phyloP scores from a whole-genome alignment of 2,329 filamentous ascomycete species.

The Alternaria arbusti region DNA sequence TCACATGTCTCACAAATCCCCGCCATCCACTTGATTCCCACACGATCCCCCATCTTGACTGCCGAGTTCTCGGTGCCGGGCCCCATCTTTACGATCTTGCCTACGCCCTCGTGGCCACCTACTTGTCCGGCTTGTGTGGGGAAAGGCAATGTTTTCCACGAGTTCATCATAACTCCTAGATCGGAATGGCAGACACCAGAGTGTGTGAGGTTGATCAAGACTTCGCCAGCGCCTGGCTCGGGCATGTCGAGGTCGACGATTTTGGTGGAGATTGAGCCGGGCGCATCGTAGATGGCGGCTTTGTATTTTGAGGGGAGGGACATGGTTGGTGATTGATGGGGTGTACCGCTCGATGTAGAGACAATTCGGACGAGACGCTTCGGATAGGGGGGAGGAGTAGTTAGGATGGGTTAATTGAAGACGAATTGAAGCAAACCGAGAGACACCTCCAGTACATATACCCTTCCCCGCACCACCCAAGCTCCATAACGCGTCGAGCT shows the following conservation, averaged over 20 bases:
- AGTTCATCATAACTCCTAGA: conserved; percentile 57
- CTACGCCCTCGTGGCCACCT: conserved; percentile 74
- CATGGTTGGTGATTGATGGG: neutral
- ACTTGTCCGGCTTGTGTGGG: conserved; percentile 68
- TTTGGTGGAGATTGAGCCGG: conserved; percentile 69
- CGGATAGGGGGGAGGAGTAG: neutral
- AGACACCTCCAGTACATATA: neutral
- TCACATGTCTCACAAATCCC: conserved; percentile 58
- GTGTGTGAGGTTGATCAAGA: conserved; percentile 68
- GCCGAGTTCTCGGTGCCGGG: conserved; percentile 62
- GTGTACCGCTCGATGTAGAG: neutral
- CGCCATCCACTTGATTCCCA: conserved; percentile 73
- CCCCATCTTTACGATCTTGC: conserved; percentile 69
- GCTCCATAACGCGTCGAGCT: neutral
- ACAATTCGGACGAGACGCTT: neutral
- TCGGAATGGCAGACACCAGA: conserved; percentile 71
- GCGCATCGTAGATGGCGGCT: conserved; percentile 69
- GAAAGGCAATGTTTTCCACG: conserved; percentile 63
- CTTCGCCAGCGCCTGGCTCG: conserved; percentile 67
- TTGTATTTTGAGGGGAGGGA: conserved; percentile 65
- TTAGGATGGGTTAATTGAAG: neutral
- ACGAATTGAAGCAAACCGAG: neutral
- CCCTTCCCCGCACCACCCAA: neutral
- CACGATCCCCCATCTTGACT: conserved; percentile 70
- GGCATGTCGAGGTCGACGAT: conserved; percentile 69